These are phyloP conservation scores for Microdochium nivale DNA, from an alignment of 2,329 filamentous ascomycete species.

Conservation along the genomic window DNA sequence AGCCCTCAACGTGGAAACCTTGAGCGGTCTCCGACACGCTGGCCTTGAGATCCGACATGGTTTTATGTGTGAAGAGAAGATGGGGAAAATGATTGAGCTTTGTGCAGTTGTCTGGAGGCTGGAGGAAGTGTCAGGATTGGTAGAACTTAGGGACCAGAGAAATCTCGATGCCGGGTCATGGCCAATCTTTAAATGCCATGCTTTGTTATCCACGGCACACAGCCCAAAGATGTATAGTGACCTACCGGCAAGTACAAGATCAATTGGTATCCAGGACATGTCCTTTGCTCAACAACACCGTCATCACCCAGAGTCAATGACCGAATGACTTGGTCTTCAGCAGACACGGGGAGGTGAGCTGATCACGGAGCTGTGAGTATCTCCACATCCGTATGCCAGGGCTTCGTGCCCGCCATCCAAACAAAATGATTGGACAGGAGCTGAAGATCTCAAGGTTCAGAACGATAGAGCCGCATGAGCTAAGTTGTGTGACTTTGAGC, in stretches of 20 bases:
- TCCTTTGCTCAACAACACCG: background rate
- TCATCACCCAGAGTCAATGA: slow-evolving; percentile 2
- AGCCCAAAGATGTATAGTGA: background rate
- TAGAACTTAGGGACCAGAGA: background rate
- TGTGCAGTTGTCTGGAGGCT: slow-evolving; percentile 1
- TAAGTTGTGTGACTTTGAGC: background rate
- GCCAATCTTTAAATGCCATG: slow-evolving; percentile 3
- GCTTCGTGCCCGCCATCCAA: background rate
- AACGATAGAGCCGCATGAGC: background rate
- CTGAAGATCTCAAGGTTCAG: background rate
- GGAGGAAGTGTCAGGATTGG: background rate
- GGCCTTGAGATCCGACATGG: slow-evolving; percentile 64
- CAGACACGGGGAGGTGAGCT: background rate
- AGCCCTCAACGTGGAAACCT: slow-evolving; percentile 64
- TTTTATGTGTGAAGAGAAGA: slow-evolving; percentile 10
- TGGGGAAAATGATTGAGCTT: background rate
- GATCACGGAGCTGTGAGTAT: background rate
- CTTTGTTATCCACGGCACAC: background rate
- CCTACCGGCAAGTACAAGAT: background rate
- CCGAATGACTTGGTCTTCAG: background rate
- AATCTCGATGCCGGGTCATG: background rate
- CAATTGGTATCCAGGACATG: background rate
- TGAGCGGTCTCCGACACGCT: slow-evolving; percentile 52
- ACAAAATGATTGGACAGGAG: background rate
- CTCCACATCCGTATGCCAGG: background rate